These are phyloP conservation scores for Aethionema arabicum DNA, from an alignment of 345 rosid species.

Conservation along the genomic window DNA sequence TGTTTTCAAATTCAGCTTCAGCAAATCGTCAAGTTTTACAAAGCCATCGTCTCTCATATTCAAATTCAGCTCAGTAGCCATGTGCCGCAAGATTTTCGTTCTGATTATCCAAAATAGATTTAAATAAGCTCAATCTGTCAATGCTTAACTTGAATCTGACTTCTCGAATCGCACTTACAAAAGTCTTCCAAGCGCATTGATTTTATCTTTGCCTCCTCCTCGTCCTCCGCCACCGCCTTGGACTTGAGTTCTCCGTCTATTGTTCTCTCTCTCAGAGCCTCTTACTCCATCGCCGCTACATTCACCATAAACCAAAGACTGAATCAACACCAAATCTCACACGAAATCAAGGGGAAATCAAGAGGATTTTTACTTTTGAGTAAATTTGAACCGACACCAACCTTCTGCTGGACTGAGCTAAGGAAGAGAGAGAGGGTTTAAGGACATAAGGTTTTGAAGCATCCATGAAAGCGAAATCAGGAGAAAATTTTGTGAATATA, in stretches of 20 bases:
- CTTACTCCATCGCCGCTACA: slow-evolving; percentile 53
- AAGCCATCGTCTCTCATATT: slow-evolving; percentile 77
- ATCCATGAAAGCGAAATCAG: slow-evolving; percentile 26
- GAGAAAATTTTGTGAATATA: slow-evolving; percentile 1
- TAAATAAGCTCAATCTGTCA: background rate
- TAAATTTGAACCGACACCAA: slow-evolving; percentile 13
- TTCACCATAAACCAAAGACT: background rate
- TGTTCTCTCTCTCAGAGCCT: slow-evolving; percentile 40
- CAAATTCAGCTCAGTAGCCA: slow-evolving; percentile 70
- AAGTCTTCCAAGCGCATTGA: slow-evolving; percentile 87
- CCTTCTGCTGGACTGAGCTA: slow-evolving; percentile 47
- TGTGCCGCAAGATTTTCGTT: slow-evolving; percentile 76
- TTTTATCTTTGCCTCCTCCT: slow-evolving; percentile 52
- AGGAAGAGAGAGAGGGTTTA: slow-evolving; percentile 39
- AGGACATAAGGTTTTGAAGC: slow-evolving; percentile 21
- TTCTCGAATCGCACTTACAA: slow-evolving; percentile 47
- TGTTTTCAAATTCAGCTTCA: slow-evolving; percentile 68
- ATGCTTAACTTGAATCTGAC: background rate
- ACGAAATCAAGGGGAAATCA: background rate
- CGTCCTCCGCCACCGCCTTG: slow-evolving; percentile 44
- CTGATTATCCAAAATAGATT: slow-evolving; percentile 36
- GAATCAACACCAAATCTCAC: slow-evolving; percentile 7
- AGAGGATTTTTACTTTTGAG: background rate
- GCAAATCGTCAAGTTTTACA: slow-evolving; percentile 72
- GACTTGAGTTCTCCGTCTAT: slow-evolving; percentile 48